Evolutionary conservation across 1,284 basidiomycete genomes (phyloP).

Genomic region (Trametes sp.): DNA sequence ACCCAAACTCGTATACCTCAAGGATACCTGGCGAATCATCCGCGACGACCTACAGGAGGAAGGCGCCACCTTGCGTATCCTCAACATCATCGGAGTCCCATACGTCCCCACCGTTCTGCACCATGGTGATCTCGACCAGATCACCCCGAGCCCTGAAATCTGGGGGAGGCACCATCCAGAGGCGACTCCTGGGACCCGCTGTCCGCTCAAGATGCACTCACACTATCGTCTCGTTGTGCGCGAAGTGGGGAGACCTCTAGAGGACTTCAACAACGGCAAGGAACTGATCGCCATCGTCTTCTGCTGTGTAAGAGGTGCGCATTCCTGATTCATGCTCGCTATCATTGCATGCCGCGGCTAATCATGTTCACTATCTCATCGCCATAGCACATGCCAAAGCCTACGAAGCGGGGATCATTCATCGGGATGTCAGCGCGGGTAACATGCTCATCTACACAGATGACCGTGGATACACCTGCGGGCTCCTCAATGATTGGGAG

Average conservation of each 20-base stretch:
- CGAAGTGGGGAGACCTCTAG: conserved; percentile 17
- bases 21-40: conserved; percentile 8
- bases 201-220: not conserved
- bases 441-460: conserved; percentile 18
- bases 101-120: conserved; percentile 4
- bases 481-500: conserved; percentile 1
- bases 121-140: conserved; percentile 11
- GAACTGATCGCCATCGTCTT: not conserved
- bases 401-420: not conserved
- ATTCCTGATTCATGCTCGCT: no score
- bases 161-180: not conserved
- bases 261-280: not conserved
- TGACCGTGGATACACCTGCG: not conserved
- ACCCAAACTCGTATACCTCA: conserved; percentile 9
- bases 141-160: not conserved
- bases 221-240: conserved; percentile 23
- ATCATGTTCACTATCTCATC: no score
- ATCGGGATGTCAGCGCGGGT: conserved; percentile 23
- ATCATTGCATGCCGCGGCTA: no score
- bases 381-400: conserved; percentile 17
- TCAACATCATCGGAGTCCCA: not conserved
- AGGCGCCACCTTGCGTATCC: not conserved
- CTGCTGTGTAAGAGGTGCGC: conserved; percentile 4
- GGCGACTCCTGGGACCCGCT: not conserved
- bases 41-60: conserved; percentile 6